Evolutionary conservation across 768 basidiomycete species (phyloP).

Genomic region (Auriscalpium microsporum): DNA sequence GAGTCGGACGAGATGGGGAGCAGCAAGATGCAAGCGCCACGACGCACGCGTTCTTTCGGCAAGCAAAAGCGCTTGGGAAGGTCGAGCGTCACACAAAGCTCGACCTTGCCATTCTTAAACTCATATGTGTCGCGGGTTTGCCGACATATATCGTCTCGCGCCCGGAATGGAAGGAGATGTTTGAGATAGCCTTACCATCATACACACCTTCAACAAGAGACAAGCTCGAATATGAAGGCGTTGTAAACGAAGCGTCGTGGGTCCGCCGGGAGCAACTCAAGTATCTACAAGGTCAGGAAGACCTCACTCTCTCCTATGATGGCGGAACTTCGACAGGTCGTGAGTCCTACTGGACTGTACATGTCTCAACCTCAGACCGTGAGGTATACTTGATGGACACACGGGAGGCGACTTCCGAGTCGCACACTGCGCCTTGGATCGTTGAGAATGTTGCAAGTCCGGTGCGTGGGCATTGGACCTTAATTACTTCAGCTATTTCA

Average conservation of each 20-base stretch:
- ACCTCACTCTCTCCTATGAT: not conserved
- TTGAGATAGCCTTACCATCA: not conserved
- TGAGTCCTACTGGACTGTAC: not conserved
- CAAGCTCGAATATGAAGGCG: not conserved
- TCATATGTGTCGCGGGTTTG: not conserved
- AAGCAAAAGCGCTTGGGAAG: not conserved
- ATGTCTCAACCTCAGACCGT: not conserved
- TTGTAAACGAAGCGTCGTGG: not conserved
- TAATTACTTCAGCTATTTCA: too few species aligned
- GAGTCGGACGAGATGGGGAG: too few species aligned
- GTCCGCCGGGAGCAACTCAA: not conserved
- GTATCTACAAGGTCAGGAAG: not conserved
- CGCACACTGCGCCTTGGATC: not conserved
- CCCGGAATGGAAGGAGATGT: not conserved
- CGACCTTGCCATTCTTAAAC: not conserved
- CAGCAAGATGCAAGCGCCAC: too few species aligned
- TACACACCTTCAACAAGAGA: not conserved
- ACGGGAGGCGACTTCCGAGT: not conserved
- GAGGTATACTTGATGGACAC: not conserved
- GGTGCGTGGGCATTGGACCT: not conserved
- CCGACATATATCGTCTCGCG: not conserved
- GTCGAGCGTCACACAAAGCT: not conserved
- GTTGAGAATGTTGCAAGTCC: not conserved
- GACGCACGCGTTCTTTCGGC: too few species aligned
- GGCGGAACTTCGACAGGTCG: not conserved